Evolutionary conservation across 2,329 filamentous ascomycete genomes (phyloP), one percentile per base, ranked within the genome.

Genomic region (Parasarocladium wereldwijsianum): DNA sequence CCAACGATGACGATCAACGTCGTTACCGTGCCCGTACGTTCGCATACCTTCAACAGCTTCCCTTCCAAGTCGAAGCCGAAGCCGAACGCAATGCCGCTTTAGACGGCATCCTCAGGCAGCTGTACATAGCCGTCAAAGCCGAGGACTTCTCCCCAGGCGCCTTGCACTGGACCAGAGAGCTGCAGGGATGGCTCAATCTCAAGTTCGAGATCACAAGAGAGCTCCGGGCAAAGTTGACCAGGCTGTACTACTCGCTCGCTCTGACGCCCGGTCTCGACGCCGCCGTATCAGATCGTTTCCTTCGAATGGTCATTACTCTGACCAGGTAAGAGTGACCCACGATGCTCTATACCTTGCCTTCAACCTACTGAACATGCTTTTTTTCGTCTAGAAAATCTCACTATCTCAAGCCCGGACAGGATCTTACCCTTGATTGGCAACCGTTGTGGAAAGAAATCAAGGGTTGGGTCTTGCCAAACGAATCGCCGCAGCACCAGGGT

Each of bases 171-270:
- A 94, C 90, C 11, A 76, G 87, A 41, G 90, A 98, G 67, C 76
- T 98, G 27, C 75, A 86, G 48, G 83, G 80, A 54, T 98, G 92
- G 90, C 66, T 98, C 40, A 81, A 79, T 32, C 73, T 98, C 54
- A 98, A 98, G 64, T 98, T 98, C 50, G 87, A 98, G 57, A 84
- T 93, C 50, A 83, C 84, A 27, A 74, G 82, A 43, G 76, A 79
- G 49, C 75, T 86, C 41, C 70, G 92, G 34, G 75, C 85, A 28
- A 83, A 73, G 52, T 70, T 98, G 17, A 81, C 90, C 17, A 81
- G 78, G 57, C 66, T 98, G 21, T 98, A 94, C 58, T 98, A 93
- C 56, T 85, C 93, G 57, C 76, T 98, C 35, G 70, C 84, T 5
- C 66, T 98, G 36, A 83, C 90, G 17, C 90, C 87, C 0, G 90